phyloP scores from a whole-genome alignment of 2,329 filamentous ascomycete genomes.

The Penicillium sp. region DNA sequence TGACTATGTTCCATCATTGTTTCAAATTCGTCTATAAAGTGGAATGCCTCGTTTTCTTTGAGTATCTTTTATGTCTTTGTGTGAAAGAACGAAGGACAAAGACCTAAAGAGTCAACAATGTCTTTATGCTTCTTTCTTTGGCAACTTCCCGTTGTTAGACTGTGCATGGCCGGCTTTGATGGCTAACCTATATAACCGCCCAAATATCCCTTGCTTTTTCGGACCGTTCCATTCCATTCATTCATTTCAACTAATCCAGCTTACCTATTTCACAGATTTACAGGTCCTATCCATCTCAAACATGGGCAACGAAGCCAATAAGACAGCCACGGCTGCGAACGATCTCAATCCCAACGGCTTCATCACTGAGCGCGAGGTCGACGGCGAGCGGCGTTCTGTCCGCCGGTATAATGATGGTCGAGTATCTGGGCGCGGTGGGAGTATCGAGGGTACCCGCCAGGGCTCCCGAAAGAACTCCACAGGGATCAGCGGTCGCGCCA shows the following conservation, averaged over 20 bases:
- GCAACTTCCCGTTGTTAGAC: not conserved
- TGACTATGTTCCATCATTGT: not conserved
- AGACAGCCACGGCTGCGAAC: not conserved
- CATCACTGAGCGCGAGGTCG: not conserved
- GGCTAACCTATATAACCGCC: not conserved
- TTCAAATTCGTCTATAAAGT: not conserved
- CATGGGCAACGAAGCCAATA: not conserved
- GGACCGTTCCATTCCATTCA: not conserved
- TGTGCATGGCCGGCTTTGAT: not conserved
- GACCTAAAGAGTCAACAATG: not conserved
- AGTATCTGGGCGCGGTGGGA: not conserved
- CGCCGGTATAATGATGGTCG: conserved; percentile 3
- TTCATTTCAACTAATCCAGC: not conserved
- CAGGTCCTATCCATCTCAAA: not conserved
- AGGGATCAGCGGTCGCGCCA: not conserved
- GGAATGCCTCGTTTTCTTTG: not conserved
- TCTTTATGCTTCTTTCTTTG: not conserved
- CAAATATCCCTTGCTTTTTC: not conserved
- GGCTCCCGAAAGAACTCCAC: not conserved
- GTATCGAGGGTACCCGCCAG: not conserved
- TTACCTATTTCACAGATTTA: not conserved
- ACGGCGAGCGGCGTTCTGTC: conserved; percentile 2
- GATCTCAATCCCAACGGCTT: conserved; percentile 1
- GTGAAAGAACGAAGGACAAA: not conserved
- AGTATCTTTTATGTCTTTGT: not conserved